Conservation (phyloP, 352 stramenopile species). For the Pythium plurisporium region DNA sequence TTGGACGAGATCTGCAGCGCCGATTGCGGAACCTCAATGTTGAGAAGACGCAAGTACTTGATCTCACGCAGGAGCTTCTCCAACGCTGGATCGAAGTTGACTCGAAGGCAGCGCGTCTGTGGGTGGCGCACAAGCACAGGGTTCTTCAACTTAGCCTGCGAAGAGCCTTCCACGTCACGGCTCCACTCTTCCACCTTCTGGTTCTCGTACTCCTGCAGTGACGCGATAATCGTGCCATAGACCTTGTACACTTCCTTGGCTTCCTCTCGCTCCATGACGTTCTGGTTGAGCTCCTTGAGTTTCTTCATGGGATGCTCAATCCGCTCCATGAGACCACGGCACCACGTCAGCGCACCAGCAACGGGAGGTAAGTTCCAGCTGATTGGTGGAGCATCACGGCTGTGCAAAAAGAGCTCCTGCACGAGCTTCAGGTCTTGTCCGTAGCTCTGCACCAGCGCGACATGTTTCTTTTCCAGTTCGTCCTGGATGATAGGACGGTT, state of each 20-base stretch:
- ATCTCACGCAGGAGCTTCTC: slow-evolving; percentile 97
- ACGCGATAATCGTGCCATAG: slow-evolving; percentile 94
- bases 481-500: slow-evolving; percentile 96
- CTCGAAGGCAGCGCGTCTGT: slow-evolving; percentile 88
- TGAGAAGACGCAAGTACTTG: slow-evolving; percentile 96
- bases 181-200: slow-evolving; percentile 97
- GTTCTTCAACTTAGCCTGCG: slow-evolving; percentile 94
- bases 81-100: slow-evolving; percentile 98
- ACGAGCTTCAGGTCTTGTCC: slow-evolving; percentile 95
- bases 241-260: slow-evolving; percentile 98
- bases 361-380: slow-evolving; percentile 95
- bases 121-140: slow-evolving; percentile 89
- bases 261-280: slow-evolving; percentile 97
- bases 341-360: slow-evolving; percentile 94
- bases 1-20: slow-evolving; percentile 95
- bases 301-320: slow-evolving; percentile 98
- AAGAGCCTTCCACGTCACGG: slow-evolving; percentile 93
- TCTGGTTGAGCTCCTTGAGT: slow-evolving; percentile 93
- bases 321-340: slow-evolving; percentile 92
- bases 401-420: slow-evolving; percentile 95
- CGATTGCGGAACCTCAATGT: slow-evolving; percentile 92
- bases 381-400: slow-evolving; percentile 91
- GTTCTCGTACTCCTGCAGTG: slow-evolving; percentile 96
- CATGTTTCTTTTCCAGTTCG: slow-evolving; percentile 97
- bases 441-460: slow-evolving; percentile 95